Percentiles rank a stretch among this genome's conserved stretches.
These are phyloP conservation scores for Ulmus americana DNA, from an alignment of 331 rosid genomes.

Conservation along the genomic window DNA sequence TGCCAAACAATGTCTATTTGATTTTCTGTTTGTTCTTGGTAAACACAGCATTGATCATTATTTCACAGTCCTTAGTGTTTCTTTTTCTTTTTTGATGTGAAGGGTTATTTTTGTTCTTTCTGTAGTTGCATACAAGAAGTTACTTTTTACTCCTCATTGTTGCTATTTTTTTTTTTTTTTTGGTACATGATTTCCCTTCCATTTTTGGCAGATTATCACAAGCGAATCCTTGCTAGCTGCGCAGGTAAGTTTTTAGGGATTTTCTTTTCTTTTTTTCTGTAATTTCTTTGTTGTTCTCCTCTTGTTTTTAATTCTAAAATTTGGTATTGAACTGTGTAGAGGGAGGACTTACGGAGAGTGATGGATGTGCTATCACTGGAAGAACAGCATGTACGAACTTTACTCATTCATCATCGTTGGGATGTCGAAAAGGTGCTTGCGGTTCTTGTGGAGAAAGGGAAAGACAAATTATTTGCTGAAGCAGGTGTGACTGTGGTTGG, in stretches of 20 bases:
- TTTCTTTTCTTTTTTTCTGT: not conserved
- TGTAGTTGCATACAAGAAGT: not conserved
- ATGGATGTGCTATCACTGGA: slow-evolving; percentile 37
- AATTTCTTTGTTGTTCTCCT: not conserved
- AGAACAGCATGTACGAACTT: slow-evolving; percentile 35
- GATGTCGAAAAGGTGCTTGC: slow-evolving; percentile 33
- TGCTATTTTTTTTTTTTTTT: not conserved
- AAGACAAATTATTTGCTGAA: slow-evolving; percentile 19
- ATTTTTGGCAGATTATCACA: slow-evolving; percentile 29
- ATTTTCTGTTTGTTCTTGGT: no score
- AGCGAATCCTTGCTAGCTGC: slow-evolving; percentile 35
- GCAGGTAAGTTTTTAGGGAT: slow-evolving; percentile 21
- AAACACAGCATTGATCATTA: no score
- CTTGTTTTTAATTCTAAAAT: not conserved
- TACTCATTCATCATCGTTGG: slow-evolving; percentile 44
- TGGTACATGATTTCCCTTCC: not conserved
- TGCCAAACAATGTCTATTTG: no score
- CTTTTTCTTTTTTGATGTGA: no score
- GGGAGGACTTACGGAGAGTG: slow-evolving; percentile 27
- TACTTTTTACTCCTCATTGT: not conserved
- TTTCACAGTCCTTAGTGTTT: no score
- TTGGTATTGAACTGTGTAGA: slow-evolving; percentile 14
- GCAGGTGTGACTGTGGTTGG: slow-evolving; percentile 33
- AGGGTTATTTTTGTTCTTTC: not conserved
- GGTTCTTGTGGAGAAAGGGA: slow-evolving; percentile 33